These are phyloP conservation scores for Aegilops tauschii DNA, from an alignment of 176 grass and related monocot genomes.

Conservation along the genomic window DNA sequence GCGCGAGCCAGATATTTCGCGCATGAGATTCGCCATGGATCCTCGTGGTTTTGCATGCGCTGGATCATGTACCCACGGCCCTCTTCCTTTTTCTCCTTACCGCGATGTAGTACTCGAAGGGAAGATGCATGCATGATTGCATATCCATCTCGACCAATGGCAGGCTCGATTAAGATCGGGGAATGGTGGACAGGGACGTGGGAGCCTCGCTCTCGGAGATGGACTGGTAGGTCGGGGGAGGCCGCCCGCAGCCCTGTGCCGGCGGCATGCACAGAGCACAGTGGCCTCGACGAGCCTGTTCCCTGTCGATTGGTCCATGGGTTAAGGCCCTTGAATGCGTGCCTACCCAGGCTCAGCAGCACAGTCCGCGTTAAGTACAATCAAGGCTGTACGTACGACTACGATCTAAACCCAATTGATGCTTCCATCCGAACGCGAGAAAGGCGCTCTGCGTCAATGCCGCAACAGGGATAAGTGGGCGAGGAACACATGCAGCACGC, in stretches of 20 bases:
- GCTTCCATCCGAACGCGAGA: background rate
- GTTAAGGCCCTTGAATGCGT: background rate
- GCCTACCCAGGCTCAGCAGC: background rate
- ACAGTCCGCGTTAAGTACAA: background rate
- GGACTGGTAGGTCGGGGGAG: background rate
- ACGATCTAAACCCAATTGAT: background rate
- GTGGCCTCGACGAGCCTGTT: background rate
- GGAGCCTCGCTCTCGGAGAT: background rate
- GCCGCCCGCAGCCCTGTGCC: background rate
- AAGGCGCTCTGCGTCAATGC: background rate
- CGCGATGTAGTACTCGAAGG: too few species aligned
- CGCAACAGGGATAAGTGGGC: background rate
- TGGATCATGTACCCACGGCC: too few species aligned
- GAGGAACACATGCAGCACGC: too few species aligned
- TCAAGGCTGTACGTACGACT: background rate
- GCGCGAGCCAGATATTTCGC: background rate
- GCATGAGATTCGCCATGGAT: background rate
- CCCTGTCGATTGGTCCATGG: background rate
- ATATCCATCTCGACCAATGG: background rate
- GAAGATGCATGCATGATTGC: too few species aligned
- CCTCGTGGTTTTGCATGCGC: background rate
- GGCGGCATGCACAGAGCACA: background rate
- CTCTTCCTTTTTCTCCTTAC: too few species aligned
- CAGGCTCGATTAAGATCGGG: background rate
- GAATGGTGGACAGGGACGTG: background rate